phyloP scores from a whole-genome alignment of 441 rosid species.

The Pelargonium australe region DNA sequence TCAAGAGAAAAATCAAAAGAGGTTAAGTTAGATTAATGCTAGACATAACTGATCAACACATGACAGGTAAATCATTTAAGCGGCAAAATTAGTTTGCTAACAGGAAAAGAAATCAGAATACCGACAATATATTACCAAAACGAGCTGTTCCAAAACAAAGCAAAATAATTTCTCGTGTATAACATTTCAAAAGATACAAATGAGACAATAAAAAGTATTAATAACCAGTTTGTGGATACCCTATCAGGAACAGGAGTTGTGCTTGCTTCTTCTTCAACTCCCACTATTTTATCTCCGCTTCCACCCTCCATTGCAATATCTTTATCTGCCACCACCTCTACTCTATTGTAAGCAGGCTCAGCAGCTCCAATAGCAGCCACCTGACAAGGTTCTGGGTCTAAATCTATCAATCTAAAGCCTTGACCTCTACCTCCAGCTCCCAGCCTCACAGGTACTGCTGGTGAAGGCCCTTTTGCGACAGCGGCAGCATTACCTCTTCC shows the following conservation, averaged over 20 bases:
- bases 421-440: conserved; percentile 81
- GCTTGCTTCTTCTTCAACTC: conserved; percentile 77
- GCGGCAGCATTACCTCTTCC: conserved; percentile 85
- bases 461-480: conserved; percentile 62
- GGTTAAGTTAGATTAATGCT: not conserved
- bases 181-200: not conserved
- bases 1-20: conserved; percentile 1
- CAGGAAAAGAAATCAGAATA: not conserved
- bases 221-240: conserved; percentile 27
- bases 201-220: conserved; percentile 1
- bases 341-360: conserved; percentile 60
- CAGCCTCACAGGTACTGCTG: conserved; percentile 54
- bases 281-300: conserved; percentile 53
- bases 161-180: not conserved
- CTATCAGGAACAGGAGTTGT: conserved; percentile 81
- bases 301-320: conserved; percentile 64
- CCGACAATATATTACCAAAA: not conserved
- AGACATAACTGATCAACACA: too few relatives aligned
- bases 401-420: conserved; percentile 74
- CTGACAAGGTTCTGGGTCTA: conserved; percentile 78
- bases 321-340: conserved; percentile 70
- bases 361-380: conserved; percentile 58
- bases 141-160: not conserved
- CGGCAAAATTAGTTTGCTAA: not conserved
- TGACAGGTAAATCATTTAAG: not conserved